Percentiles rank a stretch among this genome's conserved stretches.
Conservation (phyloP, 2,329 filamentous ascomycete genomes). For the Rugonectria rugulosa region DNA sequence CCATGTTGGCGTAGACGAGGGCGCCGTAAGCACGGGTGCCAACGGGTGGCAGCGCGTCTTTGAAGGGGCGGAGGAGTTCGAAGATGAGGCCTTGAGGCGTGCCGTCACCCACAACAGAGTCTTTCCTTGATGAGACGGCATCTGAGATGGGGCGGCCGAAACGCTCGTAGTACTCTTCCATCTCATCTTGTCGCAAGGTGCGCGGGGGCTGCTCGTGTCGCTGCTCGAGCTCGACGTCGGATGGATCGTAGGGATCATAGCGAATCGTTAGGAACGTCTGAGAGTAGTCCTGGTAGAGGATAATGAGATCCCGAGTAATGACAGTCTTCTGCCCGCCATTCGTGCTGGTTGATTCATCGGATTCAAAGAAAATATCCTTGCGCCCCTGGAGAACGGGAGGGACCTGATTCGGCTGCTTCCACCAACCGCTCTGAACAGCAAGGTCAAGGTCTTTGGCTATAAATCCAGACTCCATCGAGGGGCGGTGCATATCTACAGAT, state of each 20-base stretch:
- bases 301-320: conserved; percentile 80
- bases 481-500: conserved; percentile 79
- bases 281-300: conserved; percentile 96
- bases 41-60: conserved; percentile 79
- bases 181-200: conserved; percentile 86
- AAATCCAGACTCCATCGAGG: conserved; percentile 79
- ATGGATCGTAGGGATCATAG: conserved; percentile 78
- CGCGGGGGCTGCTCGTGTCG: conserved; percentile 85
- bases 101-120: conserved; percentile 84
- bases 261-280: conserved; percentile 86
- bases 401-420: conserved; percentile 79
- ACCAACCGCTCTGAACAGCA: conserved; percentile 79
- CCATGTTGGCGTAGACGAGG: conserved; percentile 91
- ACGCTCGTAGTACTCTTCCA: conserved; percentile 83
- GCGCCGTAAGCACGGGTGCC: conserved; percentile 92
- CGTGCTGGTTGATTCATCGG: conserved; percentile 76
- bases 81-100: conserved; percentile 79
- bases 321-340: conserved; percentile 74
- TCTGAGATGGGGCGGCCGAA: conserved; percentile 83
- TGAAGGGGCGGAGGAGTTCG: conserved; percentile 77
- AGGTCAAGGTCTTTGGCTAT: conserved; percentile 91
- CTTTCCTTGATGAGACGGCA: conserved; percentile 74
- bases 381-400: conserved; percentile 85
- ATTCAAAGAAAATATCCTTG: conserved; percentile 83
- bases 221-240: conserved; percentile 80